These are phyloP conservation scores for Aegilops bicornis DNA, from an alignment of 176 grass and related monocot species.

Conservation along the genomic window DNA sequence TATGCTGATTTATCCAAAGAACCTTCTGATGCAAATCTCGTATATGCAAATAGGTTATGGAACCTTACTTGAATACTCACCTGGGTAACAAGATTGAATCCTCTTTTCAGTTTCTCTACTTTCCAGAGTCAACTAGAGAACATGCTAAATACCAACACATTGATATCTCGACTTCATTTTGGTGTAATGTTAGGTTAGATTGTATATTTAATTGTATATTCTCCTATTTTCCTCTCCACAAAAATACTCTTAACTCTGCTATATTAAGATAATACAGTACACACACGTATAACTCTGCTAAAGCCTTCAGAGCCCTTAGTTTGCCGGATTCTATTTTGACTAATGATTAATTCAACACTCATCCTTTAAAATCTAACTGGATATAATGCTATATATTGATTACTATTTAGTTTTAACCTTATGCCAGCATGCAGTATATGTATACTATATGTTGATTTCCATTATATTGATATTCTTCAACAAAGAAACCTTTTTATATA, in stretches of 20 bases:
- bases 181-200: not conserved
- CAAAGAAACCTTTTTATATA: too few species aligned
- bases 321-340: too few species aligned
- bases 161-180: not conserved
- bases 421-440: too few species aligned
- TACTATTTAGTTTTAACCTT: too few species aligned
- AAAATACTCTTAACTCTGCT: not conserved
- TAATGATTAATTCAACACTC: too few species aligned
- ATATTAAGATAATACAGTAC: not conserved
- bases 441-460: too few species aligned
- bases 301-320: too few species aligned
- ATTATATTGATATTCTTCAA: too few species aligned
- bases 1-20: not conserved
- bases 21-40: constrained; percentile 13
- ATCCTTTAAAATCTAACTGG: too few species aligned
- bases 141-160: not conserved
- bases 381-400: too few species aligned
- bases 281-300: not conserved
- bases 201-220: not conserved
- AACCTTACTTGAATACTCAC: not conserved
- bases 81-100: not conserved
- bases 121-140: not conserved
- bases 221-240: not conserved
- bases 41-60: not conserved
- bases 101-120: constrained; percentile 10